Conservation (phyloP, 371 early-diverging fungal species). For the Parasitella parasitica region DNA sequence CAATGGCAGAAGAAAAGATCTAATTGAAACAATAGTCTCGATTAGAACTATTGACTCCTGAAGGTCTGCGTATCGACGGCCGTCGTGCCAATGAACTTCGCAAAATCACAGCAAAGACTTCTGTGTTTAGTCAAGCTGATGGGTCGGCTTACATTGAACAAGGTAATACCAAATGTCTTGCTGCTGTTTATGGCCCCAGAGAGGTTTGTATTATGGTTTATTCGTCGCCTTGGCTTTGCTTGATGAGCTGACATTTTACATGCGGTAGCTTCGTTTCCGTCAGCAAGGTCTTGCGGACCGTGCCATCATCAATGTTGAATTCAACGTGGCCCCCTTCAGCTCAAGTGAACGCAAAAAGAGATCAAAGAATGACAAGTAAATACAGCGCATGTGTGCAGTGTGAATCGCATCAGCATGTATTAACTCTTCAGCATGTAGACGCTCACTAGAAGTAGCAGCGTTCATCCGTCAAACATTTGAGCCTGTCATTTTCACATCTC, state of each 20-base stretch:
- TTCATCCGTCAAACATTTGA: conserved; percentile 91
- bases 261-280: conserved; percentile 68
- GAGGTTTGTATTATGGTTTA: conserved; percentile 61
- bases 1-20: no score
- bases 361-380: conserved; percentile 76
- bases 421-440: conserved; percentile 40
- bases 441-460: conserved; percentile 81
- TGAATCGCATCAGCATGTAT: no score
- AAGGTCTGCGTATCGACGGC: conserved; percentile 92
- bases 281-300: conserved; percentile 69
- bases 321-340: conserved; percentile 90
- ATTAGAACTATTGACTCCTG: conserved; percentile 63
- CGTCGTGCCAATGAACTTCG: conserved; percentile 90
- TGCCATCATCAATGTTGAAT: conserved; percentile 86
- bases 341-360: conserved; percentile 84
- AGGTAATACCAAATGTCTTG: conserved; percentile 94
- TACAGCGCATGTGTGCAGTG: no score
- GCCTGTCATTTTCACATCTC: conserved; percentile 73
- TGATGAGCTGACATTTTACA: background rate
- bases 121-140: conserved; percentile 82
- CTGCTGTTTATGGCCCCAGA: conserved; percentile 91
- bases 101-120: conserved; percentile 76
- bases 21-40: conserved; percentile 47
- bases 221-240: no score
- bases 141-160: conserved; percentile 95